phyloP scores from a whole-genome alignment of 352 stramenopile genomes.

The Lagenidium giganteum region DNA sequence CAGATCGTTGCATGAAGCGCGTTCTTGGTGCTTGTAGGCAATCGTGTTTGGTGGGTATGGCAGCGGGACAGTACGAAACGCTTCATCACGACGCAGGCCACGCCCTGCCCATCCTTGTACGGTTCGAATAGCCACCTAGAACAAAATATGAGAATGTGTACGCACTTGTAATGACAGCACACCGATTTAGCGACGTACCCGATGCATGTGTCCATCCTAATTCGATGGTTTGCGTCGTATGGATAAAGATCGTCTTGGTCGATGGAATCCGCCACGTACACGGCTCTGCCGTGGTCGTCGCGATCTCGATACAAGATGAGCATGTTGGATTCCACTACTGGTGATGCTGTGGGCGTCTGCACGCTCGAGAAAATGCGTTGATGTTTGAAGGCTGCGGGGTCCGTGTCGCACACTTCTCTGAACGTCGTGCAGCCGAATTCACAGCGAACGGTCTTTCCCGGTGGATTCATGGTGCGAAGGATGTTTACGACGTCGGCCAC shows the following conservation, averaged over 20 bases:
- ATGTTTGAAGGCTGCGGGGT: constrained; percentile 78
- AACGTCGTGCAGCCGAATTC: constrained; percentile 59
- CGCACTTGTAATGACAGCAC: no score
- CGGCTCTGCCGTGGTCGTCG: constrained; percentile 53
- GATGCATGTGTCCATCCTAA: constrained; percentile 69
- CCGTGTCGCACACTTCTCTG: constrained; percentile 65
- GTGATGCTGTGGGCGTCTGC: constrained; percentile 64
- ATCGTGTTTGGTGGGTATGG: no score
- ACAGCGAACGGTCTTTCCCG: constrained; percentile 46
- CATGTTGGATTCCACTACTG: constrained; percentile 68
- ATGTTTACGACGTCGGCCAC: constrained; percentile 60
- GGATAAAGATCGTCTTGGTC: constrained; percentile 74
- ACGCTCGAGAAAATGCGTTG: constrained; percentile 79
- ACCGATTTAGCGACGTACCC: no score
- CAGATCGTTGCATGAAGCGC: no score
- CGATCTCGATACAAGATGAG: constrained; percentile 65
- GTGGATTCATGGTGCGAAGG: constrained; percentile 72
- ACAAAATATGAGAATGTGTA: no score
- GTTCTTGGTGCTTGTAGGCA: no score
- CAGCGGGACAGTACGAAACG: no score
- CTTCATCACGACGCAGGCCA: constrained; percentile 45
- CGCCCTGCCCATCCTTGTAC: constrained; percentile 28
- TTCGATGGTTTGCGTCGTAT: constrained; percentile 58
- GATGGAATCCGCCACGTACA: constrained; percentile 72
- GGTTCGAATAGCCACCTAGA: constrained; percentile 35